These are phyloP conservation scores for Nadsonia fulvescens DNA, from an alignment of 805 yeast genomes.

Conservation along the genomic window DNA sequence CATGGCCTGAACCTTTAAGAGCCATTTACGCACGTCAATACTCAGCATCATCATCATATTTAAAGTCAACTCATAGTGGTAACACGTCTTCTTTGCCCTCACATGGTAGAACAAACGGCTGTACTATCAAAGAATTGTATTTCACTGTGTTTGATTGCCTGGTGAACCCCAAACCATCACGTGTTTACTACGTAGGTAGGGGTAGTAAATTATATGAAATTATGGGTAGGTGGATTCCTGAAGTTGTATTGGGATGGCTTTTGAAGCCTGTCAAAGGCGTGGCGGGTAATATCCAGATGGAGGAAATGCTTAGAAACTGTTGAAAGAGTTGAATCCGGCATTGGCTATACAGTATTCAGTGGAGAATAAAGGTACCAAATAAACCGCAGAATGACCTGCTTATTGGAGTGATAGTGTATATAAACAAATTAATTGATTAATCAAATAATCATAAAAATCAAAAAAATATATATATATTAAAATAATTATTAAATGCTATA, in stretches of 20 bases:
- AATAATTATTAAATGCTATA: too few species aligned
- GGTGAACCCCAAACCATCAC: constrained; percentile 12
- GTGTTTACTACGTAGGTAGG: constrained; percentile 18
- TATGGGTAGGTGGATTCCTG: constrained; percentile 15
- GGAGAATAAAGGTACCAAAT: too few species aligned
- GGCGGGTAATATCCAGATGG: too few species aligned
- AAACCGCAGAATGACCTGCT: too few species aligned
- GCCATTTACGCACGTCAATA: constrained; percentile 20
- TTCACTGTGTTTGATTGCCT: constrained; percentile 17
- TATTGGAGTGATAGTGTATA: too few species aligned
- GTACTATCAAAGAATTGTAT: constrained; percentile 15
- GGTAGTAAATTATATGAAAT: constrained; percentile 17
- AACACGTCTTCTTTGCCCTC: constrained; percentile 15
- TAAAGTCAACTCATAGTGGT: constrained; percentile 7
- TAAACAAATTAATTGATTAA: too few species aligned
- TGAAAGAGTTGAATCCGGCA: too few species aligned
- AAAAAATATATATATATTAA: too few species aligned
- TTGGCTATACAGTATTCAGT: too few species aligned
- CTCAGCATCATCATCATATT: too few species aligned
- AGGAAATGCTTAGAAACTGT: too few species aligned
- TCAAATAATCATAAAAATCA: too few species aligned
- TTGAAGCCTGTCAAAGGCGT: constrained; percentile 17
- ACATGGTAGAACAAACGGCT: constrained; percentile 16
- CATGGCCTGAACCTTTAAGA: constrained; percentile 24
- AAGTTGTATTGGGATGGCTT: constrained; percentile 19